phyloP scores from a whole-genome alignment of 108 stramenopile species.

The Nitzschia palea region DNA sequence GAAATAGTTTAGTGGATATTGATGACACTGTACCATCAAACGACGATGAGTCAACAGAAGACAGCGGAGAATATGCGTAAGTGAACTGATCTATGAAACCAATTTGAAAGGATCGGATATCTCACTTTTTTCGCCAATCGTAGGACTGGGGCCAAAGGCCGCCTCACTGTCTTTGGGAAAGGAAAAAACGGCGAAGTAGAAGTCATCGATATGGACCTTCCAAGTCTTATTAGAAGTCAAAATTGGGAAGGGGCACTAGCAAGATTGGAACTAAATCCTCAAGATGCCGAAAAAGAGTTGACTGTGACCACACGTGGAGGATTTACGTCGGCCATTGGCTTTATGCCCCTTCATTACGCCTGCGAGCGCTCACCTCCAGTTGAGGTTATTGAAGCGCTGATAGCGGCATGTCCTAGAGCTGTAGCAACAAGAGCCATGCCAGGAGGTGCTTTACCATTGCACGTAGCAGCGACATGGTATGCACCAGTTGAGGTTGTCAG shows the following conservation, averaged over 20 bases:
- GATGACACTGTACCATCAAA: conserved; percentile 40
- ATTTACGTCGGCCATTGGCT: conserved; percentile 60
- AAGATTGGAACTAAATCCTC: conserved; percentile 50
- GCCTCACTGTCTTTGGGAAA: conserved; percentile 1
- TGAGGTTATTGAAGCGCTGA: conserved; percentile 58
- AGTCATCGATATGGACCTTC: conserved; percentile 39
- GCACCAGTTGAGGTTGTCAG: conserved; percentile 55
- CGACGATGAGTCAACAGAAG: conserved; percentile 28
- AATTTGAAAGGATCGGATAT: too few species aligned
- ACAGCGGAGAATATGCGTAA: background rate
- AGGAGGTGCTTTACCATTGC: conserved; percentile 77
- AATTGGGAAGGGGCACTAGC: conserved; percentile 68
- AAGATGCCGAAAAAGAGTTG: conserved; percentile 58
- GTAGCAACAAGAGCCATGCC: conserved; percentile 60
- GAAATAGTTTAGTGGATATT: conserved; percentile 38
- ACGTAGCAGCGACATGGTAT: conserved; percentile 83
- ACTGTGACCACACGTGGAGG: conserved; percentile 75
- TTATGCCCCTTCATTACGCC: conserved; percentile 78
- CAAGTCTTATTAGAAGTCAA: conserved; percentile 58
- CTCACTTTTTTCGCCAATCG: too few species aligned
- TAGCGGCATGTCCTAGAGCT: conserved; percentile 58
- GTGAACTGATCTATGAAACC: background rate
- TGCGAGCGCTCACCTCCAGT: conserved; percentile 75
- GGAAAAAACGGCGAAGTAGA: conserved; percentile 43
- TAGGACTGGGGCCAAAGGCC: background rate